Conservation (phyloP, 805 yeast genomes). For the Kuraishia ogatae region DNA sequence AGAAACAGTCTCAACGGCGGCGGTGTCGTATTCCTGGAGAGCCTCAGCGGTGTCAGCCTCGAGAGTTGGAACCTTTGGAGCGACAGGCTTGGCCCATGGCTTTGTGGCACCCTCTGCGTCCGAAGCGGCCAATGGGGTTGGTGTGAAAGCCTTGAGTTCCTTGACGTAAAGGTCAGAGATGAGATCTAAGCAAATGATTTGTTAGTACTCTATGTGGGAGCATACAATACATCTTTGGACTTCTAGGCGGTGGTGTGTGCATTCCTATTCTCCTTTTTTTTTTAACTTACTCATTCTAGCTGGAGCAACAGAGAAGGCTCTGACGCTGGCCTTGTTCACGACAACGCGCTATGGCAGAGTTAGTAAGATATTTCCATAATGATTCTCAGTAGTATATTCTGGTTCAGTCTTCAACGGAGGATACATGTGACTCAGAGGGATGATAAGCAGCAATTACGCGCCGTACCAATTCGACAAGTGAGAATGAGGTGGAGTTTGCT, state of each 20-base stretch:
- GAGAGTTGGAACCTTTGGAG: slow-evolving; percentile 66
- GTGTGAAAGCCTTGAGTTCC: slow-evolving; percentile 85
- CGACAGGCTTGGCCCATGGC: slow-evolving; percentile 74
- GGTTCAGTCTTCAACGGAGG: too few relatives aligned
- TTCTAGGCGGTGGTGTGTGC: too few relatives aligned
- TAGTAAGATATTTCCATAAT: not conserved
- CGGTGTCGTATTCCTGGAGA: slow-evolving; percentile 56
- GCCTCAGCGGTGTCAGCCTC: slow-evolving; percentile 64
- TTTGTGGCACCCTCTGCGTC: slow-evolving; percentile 76
- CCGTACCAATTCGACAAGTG: too few relatives aligned
- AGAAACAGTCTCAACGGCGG: slow-evolving; percentile 67
- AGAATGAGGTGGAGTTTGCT: too few relatives aligned
- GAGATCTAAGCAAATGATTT: slow-evolving; percentile 35
- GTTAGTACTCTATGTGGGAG: too few relatives aligned
- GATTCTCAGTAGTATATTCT: too few relatives aligned
- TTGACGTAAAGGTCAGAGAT: slow-evolving; percentile 78
- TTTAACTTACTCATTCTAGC: slow-evolving; percentile 20
- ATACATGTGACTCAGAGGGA: too few relatives aligned
- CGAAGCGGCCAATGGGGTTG: slow-evolving; percentile 60
- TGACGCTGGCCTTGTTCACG: slow-evolving; percentile 17
- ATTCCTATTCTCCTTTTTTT: too few relatives aligned
- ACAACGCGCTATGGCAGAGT: slow-evolving; percentile 8
- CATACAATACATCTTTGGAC: too few relatives aligned
- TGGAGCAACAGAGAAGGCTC: slow-evolving; percentile 26
- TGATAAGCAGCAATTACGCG: too few relatives aligned